A percentile compares a stretch with the other conserved stretches of the same genome.
Conservation (phyloP, 2,329 filamentous ascomycete species). For the Nemania serpens region DNA sequence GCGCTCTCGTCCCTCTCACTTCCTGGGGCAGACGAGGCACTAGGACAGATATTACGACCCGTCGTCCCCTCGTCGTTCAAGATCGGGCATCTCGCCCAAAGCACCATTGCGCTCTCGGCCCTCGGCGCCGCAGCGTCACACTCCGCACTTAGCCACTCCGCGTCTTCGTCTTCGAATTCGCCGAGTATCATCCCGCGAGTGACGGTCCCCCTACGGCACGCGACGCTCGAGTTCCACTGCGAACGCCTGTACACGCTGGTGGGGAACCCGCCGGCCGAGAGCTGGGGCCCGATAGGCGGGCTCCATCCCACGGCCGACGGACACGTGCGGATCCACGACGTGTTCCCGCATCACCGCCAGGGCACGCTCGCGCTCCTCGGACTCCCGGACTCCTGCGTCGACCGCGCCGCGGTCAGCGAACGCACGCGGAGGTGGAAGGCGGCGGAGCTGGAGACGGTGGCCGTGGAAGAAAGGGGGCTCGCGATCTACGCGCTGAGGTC, state of each 20-base stretch:
- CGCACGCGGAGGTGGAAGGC: constrained; percentile 48
- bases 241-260: constrained; percentile 54
- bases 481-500: constrained; percentile 57
- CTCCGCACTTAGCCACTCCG: constrained; percentile 29
- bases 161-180: neutral
- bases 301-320: constrained; percentile 57
- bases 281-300: constrained; percentile 54
- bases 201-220: constrained; percentile 51
- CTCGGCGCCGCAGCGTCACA: constrained; percentile 54
- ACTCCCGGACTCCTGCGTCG: constrained; percentile 38
- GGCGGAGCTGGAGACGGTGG: constrained; percentile 54
- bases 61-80: constrained; percentile 56
- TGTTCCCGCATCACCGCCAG: constrained; percentile 55
- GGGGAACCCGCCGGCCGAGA: constrained; percentile 39
- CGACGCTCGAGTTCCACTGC: constrained; percentile 57
- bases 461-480: constrained; percentile 44
- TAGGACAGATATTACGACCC: constrained; percentile 36
- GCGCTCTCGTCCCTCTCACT: constrained; percentile 27
- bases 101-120: constrained; percentile 55
- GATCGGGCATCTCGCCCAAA: constrained; percentile 57
- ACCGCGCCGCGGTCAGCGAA: constrained; percentile 45
- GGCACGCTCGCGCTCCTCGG: constrained; percentile 51
- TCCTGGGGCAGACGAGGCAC: neutral
- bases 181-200: constrained; percentile 43
- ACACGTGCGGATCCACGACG: constrained; percentile 59